These are phyloP conservation scores for Hypoxylon sp. DNA, from an alignment of 2,329 filamentous ascomycete genomes.

Conservation along the genomic window DNA sequence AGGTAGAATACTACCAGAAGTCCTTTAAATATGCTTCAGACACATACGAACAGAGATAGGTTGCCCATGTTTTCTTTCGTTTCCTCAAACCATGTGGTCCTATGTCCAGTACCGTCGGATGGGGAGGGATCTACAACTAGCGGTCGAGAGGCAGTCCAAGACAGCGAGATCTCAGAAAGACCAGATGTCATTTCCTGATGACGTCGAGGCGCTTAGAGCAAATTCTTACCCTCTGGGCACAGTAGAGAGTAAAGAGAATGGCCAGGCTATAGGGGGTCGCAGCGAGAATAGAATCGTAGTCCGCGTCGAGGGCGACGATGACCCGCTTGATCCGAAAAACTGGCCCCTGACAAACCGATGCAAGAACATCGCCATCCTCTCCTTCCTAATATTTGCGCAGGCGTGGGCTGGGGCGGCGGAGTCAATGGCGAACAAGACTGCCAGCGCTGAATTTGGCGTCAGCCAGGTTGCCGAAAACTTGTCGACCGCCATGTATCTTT, in stretches of 20 bases:
- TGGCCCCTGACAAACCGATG: slow-evolving; percentile 56
- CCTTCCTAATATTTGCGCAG: slow-evolving; percentile 62
- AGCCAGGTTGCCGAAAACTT: slow-evolving; percentile 61
- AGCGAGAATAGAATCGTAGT: slow-evolving; percentile 48
- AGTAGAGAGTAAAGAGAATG: slow-evolving; percentile 1
- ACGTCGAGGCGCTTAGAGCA: slow-evolving; percentile 4
- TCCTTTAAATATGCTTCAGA: not conserved
- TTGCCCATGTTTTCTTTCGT: not conserved
- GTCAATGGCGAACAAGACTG: slow-evolving; percentile 60
- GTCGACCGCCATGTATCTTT: slow-evolving; percentile 62
- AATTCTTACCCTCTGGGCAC: slow-evolving; percentile 1
- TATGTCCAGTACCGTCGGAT: slow-evolving; percentile 25
- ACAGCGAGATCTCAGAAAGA: slow-evolving; percentile 2
- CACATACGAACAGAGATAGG: not conserved
- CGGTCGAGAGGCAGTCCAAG: not conserved
- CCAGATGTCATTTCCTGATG: not conserved
- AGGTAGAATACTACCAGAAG: not conserved
- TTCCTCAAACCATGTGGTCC: slow-evolving; percentile 17
- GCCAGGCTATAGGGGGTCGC: not conserved
- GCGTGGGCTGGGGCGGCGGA: slow-evolving; percentile 65
- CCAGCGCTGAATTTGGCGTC: slow-evolving; percentile 59
- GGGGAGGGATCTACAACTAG: slow-evolving; percentile 14
- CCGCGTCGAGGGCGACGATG: slow-evolving; percentile 54
- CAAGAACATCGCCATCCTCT: slow-evolving; percentile 55
- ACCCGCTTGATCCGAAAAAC: slow-evolving; percentile 62